These are phyloP conservation scores for Yamadazyma philogaea DNA, from an alignment of 805 yeast genomes.

Conservation along the genomic window DNA sequence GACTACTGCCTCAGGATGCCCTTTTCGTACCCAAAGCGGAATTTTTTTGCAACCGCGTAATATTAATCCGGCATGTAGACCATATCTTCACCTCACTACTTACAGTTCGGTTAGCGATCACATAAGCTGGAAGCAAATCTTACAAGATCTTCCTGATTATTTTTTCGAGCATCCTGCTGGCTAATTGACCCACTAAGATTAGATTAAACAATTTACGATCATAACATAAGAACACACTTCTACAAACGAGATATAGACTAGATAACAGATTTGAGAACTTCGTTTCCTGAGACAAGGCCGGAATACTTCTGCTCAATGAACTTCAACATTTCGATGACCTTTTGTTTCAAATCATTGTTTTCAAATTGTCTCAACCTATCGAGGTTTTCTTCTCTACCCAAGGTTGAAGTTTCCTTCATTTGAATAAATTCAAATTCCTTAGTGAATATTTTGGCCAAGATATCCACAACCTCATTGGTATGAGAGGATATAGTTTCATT, in stretches of 20 bases:
- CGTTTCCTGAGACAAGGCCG: constrained; percentile 58
- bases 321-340: constrained; percentile 69
- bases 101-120: no score
- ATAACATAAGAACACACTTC: neutral
- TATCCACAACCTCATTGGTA: constrained; percentile 61
- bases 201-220: neutral
- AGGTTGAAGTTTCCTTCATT: constrained; percentile 67
- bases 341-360: constrained; percentile 57
- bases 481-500: constrained; percentile 52
- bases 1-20: constrained; percentile 10
- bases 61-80: neutral
- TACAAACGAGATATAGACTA: constrained; percentile 6
- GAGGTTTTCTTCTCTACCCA: constrained; percentile 81
- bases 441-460: constrained; percentile 67
- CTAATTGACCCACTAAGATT: neutral
- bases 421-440: constrained; percentile 74
- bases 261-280: constrained; percentile 44
- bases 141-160: neutral
- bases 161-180: neutral
- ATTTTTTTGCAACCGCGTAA: constrained; percentile 11
- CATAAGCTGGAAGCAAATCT: no score
- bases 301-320: constrained; percentile 63
- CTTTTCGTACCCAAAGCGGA: constrained; percentile 18
- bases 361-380: constrained; percentile 79
- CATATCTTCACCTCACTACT: neutral